phyloP scores from a whole-genome alignment of 2,329 filamentous ascomycete genomes.

The Rhinocladiella similis region DNA sequence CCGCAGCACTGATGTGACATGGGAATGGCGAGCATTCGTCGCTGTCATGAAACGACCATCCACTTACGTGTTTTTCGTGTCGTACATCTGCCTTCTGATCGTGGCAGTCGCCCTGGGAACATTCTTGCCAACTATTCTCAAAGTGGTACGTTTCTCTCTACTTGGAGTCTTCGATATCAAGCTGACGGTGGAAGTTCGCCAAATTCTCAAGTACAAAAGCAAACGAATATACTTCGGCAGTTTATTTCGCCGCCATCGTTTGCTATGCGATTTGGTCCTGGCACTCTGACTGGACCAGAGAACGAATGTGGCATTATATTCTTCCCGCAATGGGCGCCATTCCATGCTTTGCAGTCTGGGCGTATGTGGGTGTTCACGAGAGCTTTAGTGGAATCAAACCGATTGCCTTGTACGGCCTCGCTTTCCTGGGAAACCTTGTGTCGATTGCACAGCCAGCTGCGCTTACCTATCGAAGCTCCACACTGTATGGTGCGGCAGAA shows the following conservation, averaged over 20 bases:
- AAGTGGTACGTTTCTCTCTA: slow-evolving; percentile 6
- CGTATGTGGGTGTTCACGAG: slow-evolving; percentile 25
- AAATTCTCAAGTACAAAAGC: slow-evolving; percentile 24
- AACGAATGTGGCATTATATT: slow-evolving; percentile 32
- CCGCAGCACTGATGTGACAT: slow-evolving; percentile 26
- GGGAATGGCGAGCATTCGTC: slow-evolving; percentile 24
- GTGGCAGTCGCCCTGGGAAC: slow-evolving; percentile 28
- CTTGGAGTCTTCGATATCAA: not conserved
- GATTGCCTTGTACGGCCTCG: slow-evolving; percentile 27
- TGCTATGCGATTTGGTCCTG: slow-evolving; percentile 24
- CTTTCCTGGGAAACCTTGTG: slow-evolving; percentile 28
- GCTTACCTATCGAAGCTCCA: slow-evolving; percentile 20
- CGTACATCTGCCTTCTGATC: slow-evolving; percentile 26
- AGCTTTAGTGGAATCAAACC: slow-evolving; percentile 22
- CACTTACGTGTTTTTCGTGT: slow-evolving; percentile 28
- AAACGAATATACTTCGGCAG: slow-evolving; percentile 28
- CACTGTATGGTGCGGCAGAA: slow-evolving; percentile 29
- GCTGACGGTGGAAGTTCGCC: slow-evolving; percentile 19
- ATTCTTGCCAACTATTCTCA: slow-evolving; percentile 29
- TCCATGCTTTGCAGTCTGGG: slow-evolving; percentile 31
- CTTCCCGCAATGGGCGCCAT: slow-evolving; percentile 24
- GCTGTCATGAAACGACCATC: slow-evolving; percentile 28
- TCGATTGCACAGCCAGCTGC: slow-evolving; percentile 25
- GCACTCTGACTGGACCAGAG: slow-evolving; percentile 30
- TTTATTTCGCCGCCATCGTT: slow-evolving; percentile 26